Evolutionary conservation across 768 basidiomycete species (phyloP).

Genomic region (Amyloporia xantha): DNA sequence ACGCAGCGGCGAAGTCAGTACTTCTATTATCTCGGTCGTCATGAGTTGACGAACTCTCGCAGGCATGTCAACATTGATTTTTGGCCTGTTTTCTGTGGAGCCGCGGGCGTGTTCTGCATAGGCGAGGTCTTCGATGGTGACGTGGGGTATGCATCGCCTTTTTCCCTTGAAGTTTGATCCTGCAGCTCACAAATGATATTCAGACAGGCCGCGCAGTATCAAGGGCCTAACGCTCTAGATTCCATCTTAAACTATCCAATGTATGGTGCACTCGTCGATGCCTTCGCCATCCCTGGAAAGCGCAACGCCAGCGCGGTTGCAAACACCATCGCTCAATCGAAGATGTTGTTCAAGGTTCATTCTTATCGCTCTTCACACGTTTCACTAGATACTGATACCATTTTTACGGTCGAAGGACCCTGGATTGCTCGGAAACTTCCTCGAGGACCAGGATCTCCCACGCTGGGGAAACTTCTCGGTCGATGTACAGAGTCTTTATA

Average conservation of each 20-base stretch:
- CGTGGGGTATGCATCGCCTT: constrained; percentile 32
- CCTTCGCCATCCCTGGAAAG: constrained; percentile 66
- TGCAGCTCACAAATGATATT: background rate
- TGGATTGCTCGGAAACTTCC: constrained; percentile 59
- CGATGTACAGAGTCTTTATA: constrained; percentile 67
- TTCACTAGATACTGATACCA: no score
- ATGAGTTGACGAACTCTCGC: constrained; percentile 2
- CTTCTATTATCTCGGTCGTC: background rate
- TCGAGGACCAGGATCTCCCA: constrained; percentile 74
- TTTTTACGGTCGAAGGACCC: constrained; percentile 23
- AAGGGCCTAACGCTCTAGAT: constrained; percentile 56
- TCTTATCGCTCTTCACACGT: no score
- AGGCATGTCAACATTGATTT: constrained; percentile 68
- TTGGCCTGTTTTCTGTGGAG: constrained; percentile 67
- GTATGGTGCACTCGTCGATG: constrained; percentile 55
- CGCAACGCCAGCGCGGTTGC: constrained; percentile 53
- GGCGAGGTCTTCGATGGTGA: constrained; percentile 69
- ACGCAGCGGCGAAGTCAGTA: constrained; percentile 29
- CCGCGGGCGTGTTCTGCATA: constrained; percentile 81
- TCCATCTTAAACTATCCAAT: constrained; percentile 69
- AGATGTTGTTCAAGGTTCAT: constrained; percentile 42
- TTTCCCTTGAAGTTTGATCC: background rate
- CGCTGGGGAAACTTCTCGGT: constrained; percentile 69
- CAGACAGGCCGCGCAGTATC: constrained; percentile 51
- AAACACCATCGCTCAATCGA: constrained; percentile 45